Percentiles rank a stretch among this genome's conserved stretches.
Evolutionary conservation across 208 protist genomes (phyloP).

Genomic region (Wallacemonas sp.): DNA sequence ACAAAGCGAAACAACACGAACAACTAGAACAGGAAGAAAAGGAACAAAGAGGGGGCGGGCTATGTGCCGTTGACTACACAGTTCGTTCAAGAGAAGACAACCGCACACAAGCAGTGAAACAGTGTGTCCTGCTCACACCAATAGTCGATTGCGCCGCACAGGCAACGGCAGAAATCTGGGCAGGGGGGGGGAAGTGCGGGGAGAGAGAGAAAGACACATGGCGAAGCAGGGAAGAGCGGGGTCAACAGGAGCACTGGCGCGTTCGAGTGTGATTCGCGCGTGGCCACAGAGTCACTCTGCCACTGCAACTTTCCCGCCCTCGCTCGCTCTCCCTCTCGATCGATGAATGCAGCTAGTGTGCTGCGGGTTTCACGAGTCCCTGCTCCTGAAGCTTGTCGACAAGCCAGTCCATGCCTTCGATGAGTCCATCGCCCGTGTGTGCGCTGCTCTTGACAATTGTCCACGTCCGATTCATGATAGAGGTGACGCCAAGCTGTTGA

Average conservation of each 20-base stretch:
- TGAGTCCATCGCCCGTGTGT: slow-evolving; percentile 92
- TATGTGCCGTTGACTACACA: no score
- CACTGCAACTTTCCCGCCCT: no score
- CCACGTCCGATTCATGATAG: slow-evolving; percentile 92
- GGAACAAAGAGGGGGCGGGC: no score
- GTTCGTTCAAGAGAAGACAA: no score
- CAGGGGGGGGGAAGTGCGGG: not conserved
- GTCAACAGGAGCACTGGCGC: no score
- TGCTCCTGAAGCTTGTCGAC: slow-evolving; percentile 77
- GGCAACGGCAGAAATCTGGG: not conserved
- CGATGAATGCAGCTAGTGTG: not conserved
- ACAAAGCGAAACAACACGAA: not conserved
- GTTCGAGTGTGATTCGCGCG: no score
- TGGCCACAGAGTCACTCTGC: no score
- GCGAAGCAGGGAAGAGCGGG: no score
- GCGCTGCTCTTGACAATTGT: slow-evolving; percentile 95
- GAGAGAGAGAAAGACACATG: no score
- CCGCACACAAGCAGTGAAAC: no score
- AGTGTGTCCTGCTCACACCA: no score
- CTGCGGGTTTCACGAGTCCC: slow-evolving; percentile 28
- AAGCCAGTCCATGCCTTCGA: slow-evolving; percentile 95
- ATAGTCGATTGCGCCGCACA: not conserved
- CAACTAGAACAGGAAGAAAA: slow-evolving; percentile 11
- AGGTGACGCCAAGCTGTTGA: slow-evolving; percentile 71
- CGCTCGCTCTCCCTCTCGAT: not conserved